Evolutionary conservation across 2,329 filamentous ascomycete species (phyloP).

Genomic region (Rhynchosporium secalis): DNA sequence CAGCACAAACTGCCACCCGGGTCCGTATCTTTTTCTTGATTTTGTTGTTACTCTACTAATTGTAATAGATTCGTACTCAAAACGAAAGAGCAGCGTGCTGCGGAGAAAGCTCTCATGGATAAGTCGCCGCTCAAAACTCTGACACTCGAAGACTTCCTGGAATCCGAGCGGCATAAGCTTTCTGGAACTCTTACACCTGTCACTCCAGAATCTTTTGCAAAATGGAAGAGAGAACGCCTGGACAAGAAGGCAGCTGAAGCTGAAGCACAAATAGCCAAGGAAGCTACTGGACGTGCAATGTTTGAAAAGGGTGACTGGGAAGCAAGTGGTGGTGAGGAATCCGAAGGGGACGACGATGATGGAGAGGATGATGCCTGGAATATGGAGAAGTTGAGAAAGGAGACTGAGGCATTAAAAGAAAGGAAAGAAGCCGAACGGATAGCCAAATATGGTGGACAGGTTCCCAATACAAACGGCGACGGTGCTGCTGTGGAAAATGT

Average conservation of each 20-base stretch:
- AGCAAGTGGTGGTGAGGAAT: conserved; percentile 57
- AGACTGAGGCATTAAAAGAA: conserved; percentile 76
- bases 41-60: conserved; percentile 32
- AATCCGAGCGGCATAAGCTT: conserved; percentile 94
- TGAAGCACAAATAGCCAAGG: conserved; percentile 85
- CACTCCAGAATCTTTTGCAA: conserved; percentile 86
- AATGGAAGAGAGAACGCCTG: conserved; percentile 94
- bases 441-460: conserved; percentile 22
- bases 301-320: conserved; percentile 97
- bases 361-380: conserved; percentile 64
- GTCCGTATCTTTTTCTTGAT: conserved; percentile 53
- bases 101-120: conserved; percentile 93
- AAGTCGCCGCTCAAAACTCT: conserved; percentile 94
- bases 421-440: conserved; percentile 77
- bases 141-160: conserved; percentile 95
- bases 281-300: conserved; percentile 89
- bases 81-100: conserved; percentile 93
- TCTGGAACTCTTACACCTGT: conserved; percentile 90
- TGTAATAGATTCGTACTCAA: conserved; percentile 81
- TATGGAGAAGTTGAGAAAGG: conserved; percentile 74
- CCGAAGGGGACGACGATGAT: conserved; percentile 49
- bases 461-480: conserved; percentile 13
- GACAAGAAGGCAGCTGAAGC: conserved; percentile 96
- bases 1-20: conserved; percentile 92
- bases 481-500: conserved; percentile 3